Evolutionary conservation across 352 stramenopile species (phyloP), one percentile per base, ranked within the genome.

Genomic region (Lagenidium sp.): DNA sequence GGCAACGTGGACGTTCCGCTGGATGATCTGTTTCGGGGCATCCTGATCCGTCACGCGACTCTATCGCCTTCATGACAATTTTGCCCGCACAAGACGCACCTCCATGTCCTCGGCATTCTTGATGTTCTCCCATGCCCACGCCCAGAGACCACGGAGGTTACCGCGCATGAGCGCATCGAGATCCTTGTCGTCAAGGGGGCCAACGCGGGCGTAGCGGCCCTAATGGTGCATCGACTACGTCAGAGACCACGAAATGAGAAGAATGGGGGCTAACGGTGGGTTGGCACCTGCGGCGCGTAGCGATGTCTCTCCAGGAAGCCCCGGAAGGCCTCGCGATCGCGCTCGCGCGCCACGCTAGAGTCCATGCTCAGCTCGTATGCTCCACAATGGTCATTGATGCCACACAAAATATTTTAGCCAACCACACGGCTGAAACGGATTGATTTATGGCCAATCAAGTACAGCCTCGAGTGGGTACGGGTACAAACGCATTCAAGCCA

Each of bases 151-250:
- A 25, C 29, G 43, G 18, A 77, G 41, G 10, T 50, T 48, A 0
- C 58, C 52, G 4, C 59, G 59, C 42, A 66, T 19, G 23, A 77
- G 47, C n/a, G 65, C 65, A 40, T 77, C 65, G 39, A 77, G 23
- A 41, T 77, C 65, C 15, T 45, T 58, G 19, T 77, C 65, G 43
- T 73, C 49, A 11, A 77, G 41, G 18, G 19, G 21, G 2, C 62
- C 53, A 2, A 49, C 59, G 11, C 62, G 55, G 10, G 55, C 52
- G 22, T 64, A 53, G 3, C 53, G 59, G 30, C 65, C 65, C 62
- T 77, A 29, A 15, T 3, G 29, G n/a, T n/a, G n/a, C n/a, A 18
- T 26, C 1, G 16, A 44, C n/a, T 16, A 20, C 29, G 22, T n/a
- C 8, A 37, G 15, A 6, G 0, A 23, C 35, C n/a, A 36, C 29